Conservation (phyloP, 179 eudicot genomes). For the Spergularia azorica region DNA sequence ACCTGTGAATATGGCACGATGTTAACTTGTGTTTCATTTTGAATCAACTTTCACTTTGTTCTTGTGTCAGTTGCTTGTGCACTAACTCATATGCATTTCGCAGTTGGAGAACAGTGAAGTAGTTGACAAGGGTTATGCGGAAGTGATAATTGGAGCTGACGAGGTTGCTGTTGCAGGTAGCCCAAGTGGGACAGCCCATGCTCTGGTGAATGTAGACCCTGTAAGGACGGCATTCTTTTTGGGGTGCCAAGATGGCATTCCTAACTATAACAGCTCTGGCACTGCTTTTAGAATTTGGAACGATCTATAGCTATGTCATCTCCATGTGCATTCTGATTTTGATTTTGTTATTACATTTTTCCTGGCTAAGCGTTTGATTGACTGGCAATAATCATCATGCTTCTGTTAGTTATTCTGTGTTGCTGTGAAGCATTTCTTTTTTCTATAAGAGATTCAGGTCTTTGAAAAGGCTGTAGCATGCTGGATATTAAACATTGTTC, state of each 20-base stretch:
- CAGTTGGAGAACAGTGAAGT: constrained; percentile 67
- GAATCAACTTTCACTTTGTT: not conserved
- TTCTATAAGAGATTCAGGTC: not conserved
- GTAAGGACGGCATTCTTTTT: constrained; percentile 59
- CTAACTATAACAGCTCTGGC: constrained; percentile 52
- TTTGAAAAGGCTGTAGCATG: not conserved
- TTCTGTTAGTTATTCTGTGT: constrained; percentile 12
- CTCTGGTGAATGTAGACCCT: constrained; percentile 72
- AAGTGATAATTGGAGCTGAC: constrained; percentile 58
- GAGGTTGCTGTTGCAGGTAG: constrained; percentile 87
- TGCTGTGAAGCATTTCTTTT: not conserved
- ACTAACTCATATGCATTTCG: constrained; percentile 20
- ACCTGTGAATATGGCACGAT: too few species aligned
- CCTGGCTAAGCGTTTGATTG: constrained; percentile 1
- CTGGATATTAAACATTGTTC: not conserved
- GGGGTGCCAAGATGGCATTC: constrained; percentile 80
- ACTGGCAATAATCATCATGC: not conserved
- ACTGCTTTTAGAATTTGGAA: constrained; percentile 79
- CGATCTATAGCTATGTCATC: constrained; percentile 49
- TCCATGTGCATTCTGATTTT: constrained; percentile 16
- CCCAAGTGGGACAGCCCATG: constrained; percentile 81
- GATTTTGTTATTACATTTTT: not conserved
- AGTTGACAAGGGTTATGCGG: constrained; percentile 64
- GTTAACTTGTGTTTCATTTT: too few species aligned
- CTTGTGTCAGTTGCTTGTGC: not conserved